Evolutionary conservation across 805 yeast genomes (phyloP), one percentile per base, ranked within the genome.

Genomic region (Candida tallmaniae): DNA sequence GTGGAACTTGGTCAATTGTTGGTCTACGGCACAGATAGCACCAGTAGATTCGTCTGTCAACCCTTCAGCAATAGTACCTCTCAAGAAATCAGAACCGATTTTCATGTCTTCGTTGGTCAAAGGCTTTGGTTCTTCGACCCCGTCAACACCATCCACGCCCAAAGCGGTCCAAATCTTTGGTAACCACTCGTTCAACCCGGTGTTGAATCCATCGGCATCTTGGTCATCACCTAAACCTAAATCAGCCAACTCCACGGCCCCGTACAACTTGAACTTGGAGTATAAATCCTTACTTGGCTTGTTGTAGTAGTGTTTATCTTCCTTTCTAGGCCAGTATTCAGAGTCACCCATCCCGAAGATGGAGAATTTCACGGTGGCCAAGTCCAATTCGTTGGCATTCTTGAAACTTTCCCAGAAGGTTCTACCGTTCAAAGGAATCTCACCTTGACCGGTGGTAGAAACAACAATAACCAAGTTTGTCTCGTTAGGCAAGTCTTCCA

Each of bases 61-160:
- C 23, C 90, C 96, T 59, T 83, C 94, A 23, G 76, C 89, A 58
- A 90, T 89, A 0, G 95, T 86, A 51, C 97, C 97, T 63, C 97
- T 80, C 50, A 90, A 72, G 67, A 65, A 90, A 61, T 90, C 74
- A 8, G 97, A 88, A 26, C 75, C 82, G 38, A 82, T 68, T 66
- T 90, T 90, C 78, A 90, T 89, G 55, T 90, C 97, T 68, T 90
- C 97, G 63, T 90, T 89, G 38, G 97, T 90, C 51, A 85, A 71
- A 31, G 83, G 77, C 45, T 94, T 90, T 46, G 95, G 96, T 56
- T 90, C 97, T 50, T 83, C 93, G 34, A 80, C 84, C 19, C 87
- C 87, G 34, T 76, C 83, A 26, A 80, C 78, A 35, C 76, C 74
- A 48, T 85, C 88, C 34, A 90, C 96, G 37, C 95, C 95, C 35